Evolutionary conservation across 108 stramenopile species (phyloP).

Genomic region (Nitzschia palea): DNA sequence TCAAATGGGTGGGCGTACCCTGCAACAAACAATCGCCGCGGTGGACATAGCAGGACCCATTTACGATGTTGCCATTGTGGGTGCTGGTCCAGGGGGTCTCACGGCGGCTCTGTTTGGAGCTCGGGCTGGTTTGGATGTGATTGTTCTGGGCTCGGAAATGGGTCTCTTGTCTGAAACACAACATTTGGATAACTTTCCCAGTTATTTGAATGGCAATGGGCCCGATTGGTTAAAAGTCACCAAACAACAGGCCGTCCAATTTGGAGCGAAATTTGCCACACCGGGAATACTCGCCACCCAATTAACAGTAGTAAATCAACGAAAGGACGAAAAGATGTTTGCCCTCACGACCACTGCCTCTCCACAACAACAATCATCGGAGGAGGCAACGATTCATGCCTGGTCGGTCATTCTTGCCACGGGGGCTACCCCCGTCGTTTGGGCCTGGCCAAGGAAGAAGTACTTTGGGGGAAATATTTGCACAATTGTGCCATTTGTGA

Average conservation of each 20-base stretch:
- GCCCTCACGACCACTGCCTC: conserved; percentile 24
- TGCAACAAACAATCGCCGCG: too few species aligned
- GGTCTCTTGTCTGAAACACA: conserved; percentile 51
- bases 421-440: conserved; percentile 84
- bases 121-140: conserved; percentile 49
- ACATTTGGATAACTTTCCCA: conserved; percentile 58
- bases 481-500: conserved; percentile 93
- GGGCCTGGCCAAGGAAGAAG: conserved; percentile 67
- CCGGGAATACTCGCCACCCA: conserved; percentile 38
- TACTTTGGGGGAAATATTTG: conserved; percentile 73
- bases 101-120: conserved; percentile 64
- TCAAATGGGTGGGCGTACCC: too few species aligned
- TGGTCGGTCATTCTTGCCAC: conserved; percentile 72
- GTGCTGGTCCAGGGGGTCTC: conserved; percentile 62
- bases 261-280: conserved; percentile 48
- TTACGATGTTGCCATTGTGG: conserved; percentile 56
- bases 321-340: conserved; percentile 9
- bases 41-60: not conserved
- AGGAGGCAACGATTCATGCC: conserved; percentile 7
- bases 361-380: too few species aligned
- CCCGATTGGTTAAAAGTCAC: conserved; percentile 44
- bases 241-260: conserved; percentile 43
- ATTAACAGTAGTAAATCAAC: conserved; percentile 27
- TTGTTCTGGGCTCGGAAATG: conserved; percentile 50
- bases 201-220: conserved; percentile 27